A percentile compares a stretch with the other conserved stretches of the same genome.
Conservation (phyloP, 345 rosid genomes). For the Acer saccharum region DNA sequence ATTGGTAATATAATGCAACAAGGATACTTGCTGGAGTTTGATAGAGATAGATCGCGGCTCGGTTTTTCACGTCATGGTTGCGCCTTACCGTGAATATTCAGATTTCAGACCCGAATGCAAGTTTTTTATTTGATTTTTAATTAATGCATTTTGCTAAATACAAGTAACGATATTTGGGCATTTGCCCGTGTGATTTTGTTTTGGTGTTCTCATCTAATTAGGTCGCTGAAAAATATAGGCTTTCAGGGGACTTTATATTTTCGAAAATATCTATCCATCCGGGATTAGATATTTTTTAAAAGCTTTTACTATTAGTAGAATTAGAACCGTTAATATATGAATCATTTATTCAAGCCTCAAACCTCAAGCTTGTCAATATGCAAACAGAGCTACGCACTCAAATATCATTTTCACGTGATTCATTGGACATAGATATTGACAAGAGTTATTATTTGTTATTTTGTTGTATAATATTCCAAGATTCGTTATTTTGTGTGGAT, state of each 20-base stretch:
- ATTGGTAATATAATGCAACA: constrained; percentile 95
- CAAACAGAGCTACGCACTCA: too few species aligned
- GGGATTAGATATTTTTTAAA: too few species aligned
- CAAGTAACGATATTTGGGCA: background rate
- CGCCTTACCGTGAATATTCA: constrained; percentile 30
- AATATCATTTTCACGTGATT: background rate
- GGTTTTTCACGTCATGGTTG: constrained; percentile 86
- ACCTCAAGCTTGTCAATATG: too few species aligned
- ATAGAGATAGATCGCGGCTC: constrained; percentile 64
- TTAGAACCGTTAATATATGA: rapidly evolving
- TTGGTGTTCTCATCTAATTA: too few species aligned
- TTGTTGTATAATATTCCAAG: too few species aligned
- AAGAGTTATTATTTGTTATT: background rate
- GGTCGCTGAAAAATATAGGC: too few species aligned
- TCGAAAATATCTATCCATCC: too few species aligned
- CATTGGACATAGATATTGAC: background rate
- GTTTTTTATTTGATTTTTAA: background rate
- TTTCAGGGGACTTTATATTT: too few species aligned
- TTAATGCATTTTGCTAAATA: background rate
- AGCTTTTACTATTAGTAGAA: too few species aligned
- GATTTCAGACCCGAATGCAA: background rate
- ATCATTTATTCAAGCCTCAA: too few species aligned
- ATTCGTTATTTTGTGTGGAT: background rate
- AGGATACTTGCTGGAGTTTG: constrained; percentile 83
- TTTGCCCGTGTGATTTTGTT: background rate